A percentile compares a stretch with the other conserved stretches of the same genome.
Evolutionary conservation across 768 basidiomycete species (phyloP).

Genomic region (Roridomyces roridus): DNA sequence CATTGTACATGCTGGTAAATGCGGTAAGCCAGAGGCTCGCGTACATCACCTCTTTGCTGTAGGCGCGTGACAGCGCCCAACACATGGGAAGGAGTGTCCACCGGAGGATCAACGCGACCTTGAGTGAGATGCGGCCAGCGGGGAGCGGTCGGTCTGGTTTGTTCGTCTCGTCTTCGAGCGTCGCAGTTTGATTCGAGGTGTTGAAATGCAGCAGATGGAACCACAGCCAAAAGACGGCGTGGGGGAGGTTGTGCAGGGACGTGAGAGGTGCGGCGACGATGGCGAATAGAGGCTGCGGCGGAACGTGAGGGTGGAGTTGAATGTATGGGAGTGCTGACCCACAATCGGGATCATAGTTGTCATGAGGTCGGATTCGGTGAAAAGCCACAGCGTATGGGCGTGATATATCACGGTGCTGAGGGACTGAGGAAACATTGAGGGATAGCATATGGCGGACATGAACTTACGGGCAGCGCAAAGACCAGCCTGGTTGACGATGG

Average conservation of each 20-base stretch:
- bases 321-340: background rate
- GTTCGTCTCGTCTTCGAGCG: conserved; percentile 38
- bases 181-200: conserved; percentile 41
- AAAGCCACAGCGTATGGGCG: too few relatives aligned
- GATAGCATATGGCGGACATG: too few relatives aligned
- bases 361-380: too few relatives aligned
- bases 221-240: conserved; percentile 44
- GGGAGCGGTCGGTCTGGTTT: conserved; percentile 43
- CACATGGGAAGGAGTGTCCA: conserved; percentile 38
- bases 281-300: conserved; percentile 20
- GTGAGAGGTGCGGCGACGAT: conserved; percentile 23
- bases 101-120: conserved; percentile 28
- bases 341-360: too few relatives aligned
- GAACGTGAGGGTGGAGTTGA: background rate
- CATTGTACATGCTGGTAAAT: conserved; percentile 25
- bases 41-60: conserved; percentile 17
- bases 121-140: conserved; percentile 33
- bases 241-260: conserved; percentile 16
- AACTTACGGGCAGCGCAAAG: too few relatives aligned
- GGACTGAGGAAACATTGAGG: too few relatives aligned
- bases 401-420: too few relatives aligned
- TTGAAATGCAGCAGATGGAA: conserved; percentile 44
- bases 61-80: conserved; percentile 22
- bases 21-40: conserved; percentile 18
- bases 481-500: too few relatives aligned